Base-by-base conservation (phyloP, 1,284 basidiomycete genomes). In the Volvariella surrecta region DNA sequence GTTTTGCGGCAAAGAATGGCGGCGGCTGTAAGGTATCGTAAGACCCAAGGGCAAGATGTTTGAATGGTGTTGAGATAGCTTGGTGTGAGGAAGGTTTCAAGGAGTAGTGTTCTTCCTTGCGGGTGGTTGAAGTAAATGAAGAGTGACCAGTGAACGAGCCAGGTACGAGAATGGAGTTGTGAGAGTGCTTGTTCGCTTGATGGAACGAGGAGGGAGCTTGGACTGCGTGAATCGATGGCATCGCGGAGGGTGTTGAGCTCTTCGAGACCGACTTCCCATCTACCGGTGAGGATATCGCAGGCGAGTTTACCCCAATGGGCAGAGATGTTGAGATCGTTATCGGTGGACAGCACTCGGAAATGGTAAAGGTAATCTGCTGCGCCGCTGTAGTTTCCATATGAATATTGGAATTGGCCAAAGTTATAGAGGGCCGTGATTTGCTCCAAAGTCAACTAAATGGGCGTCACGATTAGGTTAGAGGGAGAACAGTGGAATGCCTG, bases 91-190 rank as follows among this genome's bases (percentile, higher is more conserved):
- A 97, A 99, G 18, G 91, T 90, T 59, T 99, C 96, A 52, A 99
- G 84, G 45, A 99, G 81, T 32, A 90, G 80, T n/a, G 89, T 89
- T 34, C 94, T 82, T 21, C 91, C 93, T 52, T 92, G 79, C 0
- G 83, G 82, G 64, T 97, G 91, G 71, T 97, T 97, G 76, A 95
- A 98, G 69, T 94, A 98, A 51, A 98, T 91, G 64, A 98, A 99
- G 42, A 99, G 80, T 13, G 88, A 90, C 95, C 95, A 99, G 70
- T 99, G 96, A 10, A 93, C 79, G 47, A 96, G 79, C 94, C 95
- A 98, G 40, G 91, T 91, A 48, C 96, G 81, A n/a, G 92, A 89
- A 66, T 95, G 93, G 42, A 96, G 76, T 58, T 90, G 92, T 40
- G 74, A 74, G 43, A 91, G 76, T 3, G 86, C 82, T 4, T 70